Evolutionary conservation across 352 stramenopile species (phyloP), one percentile per base, ranked within the genome.

Genomic region (Achlya hypogyna): DNA sequence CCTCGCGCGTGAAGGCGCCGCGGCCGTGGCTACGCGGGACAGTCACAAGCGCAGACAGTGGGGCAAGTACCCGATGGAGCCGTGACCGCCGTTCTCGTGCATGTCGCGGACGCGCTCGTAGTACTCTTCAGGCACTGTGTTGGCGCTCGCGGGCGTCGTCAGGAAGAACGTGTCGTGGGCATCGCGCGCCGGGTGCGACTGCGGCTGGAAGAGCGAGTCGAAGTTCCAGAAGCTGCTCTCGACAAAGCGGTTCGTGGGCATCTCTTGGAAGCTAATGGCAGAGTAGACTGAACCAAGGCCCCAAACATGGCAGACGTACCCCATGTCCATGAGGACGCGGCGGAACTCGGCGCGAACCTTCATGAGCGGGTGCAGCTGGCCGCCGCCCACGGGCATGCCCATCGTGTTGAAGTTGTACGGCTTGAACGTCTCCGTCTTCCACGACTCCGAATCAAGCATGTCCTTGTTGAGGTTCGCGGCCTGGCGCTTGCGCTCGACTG

Each of bases 121-220:
- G 77, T 99, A 99, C n/a, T 99, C 96, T 75, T 99, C 96, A 8
- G 97, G 97, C 29, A 99, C 93, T 45, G 77, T 84, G 58, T 83
- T 40, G 71, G 79, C 88, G 70, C 85, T 78, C 32, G 81, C 79
- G 20, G 86, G 86, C 64, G 83, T 76, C 2, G 98, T 98, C 67
- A 99, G 96, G 84, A 99, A 99, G 81, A 99, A 99, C 35, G 97
- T 99, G 78, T 99, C 97, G 75, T 99, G 97, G 28, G 96, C 97
- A 75, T 99, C 97, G 71, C 97, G 86, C 18, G 97, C 97, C 43
- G 97, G 97, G 75, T 99, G 97, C 32, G 87, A 98, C 84, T 99
- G 97, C 45, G 97, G 97, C 84, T 99, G 97, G 78, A 99, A 99
- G 56, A 99, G 86, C 54, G 96, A 96, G 78, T 99, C 97, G 78